Conservation (phyloP, 2,329 filamentous ascomycete species). For the Fonsecaea monophora region DNA sequence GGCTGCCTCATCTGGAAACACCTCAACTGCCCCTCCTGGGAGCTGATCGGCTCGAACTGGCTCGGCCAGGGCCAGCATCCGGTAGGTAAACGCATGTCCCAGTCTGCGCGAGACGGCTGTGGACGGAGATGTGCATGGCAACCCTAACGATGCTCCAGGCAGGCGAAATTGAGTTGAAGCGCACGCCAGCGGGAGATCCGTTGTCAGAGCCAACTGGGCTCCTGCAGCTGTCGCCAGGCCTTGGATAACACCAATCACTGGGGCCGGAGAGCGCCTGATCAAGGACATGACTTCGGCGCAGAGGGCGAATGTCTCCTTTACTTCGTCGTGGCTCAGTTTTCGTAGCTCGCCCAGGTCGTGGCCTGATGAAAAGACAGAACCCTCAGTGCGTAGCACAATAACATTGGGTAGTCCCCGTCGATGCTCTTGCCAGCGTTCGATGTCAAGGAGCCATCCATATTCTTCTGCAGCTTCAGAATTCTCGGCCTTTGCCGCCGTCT, state of each 20-base stretch:
- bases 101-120: constrained; percentile 36
- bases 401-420: constrained; percentile 38
- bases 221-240: constrained; percentile 40
- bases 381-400: constrained; percentile 38
- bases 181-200: constrained; percentile 36
- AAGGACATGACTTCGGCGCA: constrained; percentile 40
- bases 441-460: constrained; percentile 39
- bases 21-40: constrained; percentile 36
- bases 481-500: constrained; percentile 26
- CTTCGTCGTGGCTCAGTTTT: constrained; percentile 36
- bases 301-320: constrained; percentile 40
- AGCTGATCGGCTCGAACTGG: constrained; percentile 36
- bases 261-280: constrained; percentile 38
- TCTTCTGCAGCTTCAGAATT: constrained; percentile 24
- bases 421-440: constrained; percentile 34
- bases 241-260: constrained; percentile 39
- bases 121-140: constrained; percentile 39
- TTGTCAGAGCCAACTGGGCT: constrained; percentile 37
- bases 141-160: constrained; percentile 37
- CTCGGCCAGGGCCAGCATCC: constrained; percentile 39
- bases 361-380: constrained; percentile 39
- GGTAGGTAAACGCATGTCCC: constrained; percentile 38
- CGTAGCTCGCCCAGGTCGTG: constrained; percentile 38
- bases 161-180: constrained; percentile 37
- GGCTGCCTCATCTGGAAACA: constrained; percentile 32